A percentile compares a stretch with the other conserved stretches of the same genome.
phyloP scores from a whole-genome alignment of 768 basidiomycete species.

The Hypsizygus marmoreus region DNA sequence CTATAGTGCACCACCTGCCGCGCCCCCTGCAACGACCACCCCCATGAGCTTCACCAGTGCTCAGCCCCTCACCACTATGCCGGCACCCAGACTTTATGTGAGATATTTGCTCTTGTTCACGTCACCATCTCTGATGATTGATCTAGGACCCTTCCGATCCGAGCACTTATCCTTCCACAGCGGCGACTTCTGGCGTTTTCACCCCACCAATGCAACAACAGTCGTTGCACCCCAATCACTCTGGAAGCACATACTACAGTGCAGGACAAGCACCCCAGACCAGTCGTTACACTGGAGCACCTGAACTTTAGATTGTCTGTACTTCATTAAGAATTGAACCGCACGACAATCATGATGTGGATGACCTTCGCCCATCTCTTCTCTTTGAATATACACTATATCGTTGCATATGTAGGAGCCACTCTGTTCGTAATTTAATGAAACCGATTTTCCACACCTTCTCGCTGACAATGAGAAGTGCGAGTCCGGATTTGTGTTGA shows the following conservation, averaged over 20 bases:
- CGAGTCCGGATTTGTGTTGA: no score
- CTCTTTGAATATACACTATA: no score
- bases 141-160: constrained; percentile 42
- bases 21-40: constrained; percentile 8
- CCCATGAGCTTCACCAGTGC: constrained; percentile 18
- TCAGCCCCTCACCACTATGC: constrained; percentile 18
- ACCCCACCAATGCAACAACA: constrained; percentile 13
- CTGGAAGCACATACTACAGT: constrained; percentile 18
- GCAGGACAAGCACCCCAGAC: no score
- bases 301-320: constrained; percentile 26
- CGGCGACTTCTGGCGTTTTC: constrained; percentile 7
- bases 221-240: constrained; percentile 17
- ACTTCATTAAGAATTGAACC: no score
- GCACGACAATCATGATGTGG: no score
- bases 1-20: constrained; percentile 14
- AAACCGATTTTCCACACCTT: no score
- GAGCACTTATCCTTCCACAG: constrained; percentile 38
- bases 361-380: no score
- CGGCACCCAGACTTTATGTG: constrained; percentile 41
- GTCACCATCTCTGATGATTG: constrained; percentile 4
- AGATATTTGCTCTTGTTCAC: constrained; percentile 15
- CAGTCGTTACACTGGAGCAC: constrained; percentile 32
- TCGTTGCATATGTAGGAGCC: no score
- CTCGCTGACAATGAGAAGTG: no score
- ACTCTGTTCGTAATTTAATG: no score